Base-by-base conservation (phyloP, 2,329 filamentous ascomycete species). In the Lachnellula suecica region DNA sequence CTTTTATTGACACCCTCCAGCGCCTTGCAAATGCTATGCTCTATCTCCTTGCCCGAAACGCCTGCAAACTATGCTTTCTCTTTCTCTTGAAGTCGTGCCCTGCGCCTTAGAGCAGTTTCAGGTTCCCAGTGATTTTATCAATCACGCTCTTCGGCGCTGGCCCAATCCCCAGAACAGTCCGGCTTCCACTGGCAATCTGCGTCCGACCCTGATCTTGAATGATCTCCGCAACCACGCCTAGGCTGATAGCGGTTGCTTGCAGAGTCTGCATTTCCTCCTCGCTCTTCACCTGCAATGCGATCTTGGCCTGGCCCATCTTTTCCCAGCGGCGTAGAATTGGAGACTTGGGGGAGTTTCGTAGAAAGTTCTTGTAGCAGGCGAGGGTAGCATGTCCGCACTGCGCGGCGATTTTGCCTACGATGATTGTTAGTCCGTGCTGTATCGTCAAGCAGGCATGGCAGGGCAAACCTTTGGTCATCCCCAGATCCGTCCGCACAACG, bases 361-460 rank as follows among this genome's bases (percentile, higher is more conserved):
- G 73, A 59, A 95, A 84, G 53, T 85, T 76, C 75, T 97, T 97
- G 84, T 96, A 99, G 81, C 93, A 97, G 50, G 93, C 92, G 51
- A 99, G 85, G 3, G 93, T 96, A n/a, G 94, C 94, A 72, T 97
- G 94, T 45, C 87, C 89, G 73, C 89, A 93, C 73, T 97, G 94
- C 7, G 94, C 94, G 52, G 91, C 94, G 65, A 97, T 97, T 79
- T 99, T 99, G 65, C 93, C 93, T 96, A 59, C 42, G n/a, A 22
- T 11, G 4, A 38, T 13, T 13, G n/a, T 44, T 34, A n/a, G 51
- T 47, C 29, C 11, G 24, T 24, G 15, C 23, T 13, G 2, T 22
- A 20, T 8, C 27, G 15, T 13, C 47, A 52, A 41, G 41, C 25
- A 53, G 25, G 52, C 38, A 22, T 31, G 53, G 27, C 6, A 38